Evolutionary conservation across 257 asterid genomes (phyloP).

Genomic region (Perilla frutescens): DNA sequence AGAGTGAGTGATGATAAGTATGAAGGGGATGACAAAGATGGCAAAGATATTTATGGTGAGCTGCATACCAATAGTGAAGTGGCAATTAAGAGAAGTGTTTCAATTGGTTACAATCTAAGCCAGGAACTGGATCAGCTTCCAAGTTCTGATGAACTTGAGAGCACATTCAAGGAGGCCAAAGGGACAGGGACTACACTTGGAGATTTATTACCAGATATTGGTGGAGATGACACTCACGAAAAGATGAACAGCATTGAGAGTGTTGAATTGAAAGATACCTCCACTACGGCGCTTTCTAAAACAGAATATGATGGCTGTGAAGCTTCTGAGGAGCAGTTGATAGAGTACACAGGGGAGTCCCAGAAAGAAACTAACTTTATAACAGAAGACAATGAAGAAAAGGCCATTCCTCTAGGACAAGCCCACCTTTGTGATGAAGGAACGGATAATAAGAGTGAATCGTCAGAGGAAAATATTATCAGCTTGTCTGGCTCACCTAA

Average conservation of each 20-base stretch:
- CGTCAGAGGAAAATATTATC: constrained; percentile 14
- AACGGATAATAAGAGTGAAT: constrained; percentile 20
- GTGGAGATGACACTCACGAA: constrained; percentile 23
- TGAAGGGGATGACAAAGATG: constrained; percentile 32
- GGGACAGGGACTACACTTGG: constrained; percentile 17
- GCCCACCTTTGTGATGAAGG: constrained; percentile 24
- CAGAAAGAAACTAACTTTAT: constrained; percentile 21
- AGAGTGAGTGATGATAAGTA: constrained; percentile 28
- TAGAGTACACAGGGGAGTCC: constrained; percentile 28
- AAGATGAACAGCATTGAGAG: constrained; percentile 28
- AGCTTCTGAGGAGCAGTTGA: constrained; percentile 35
- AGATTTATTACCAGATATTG: constrained; percentile 8
- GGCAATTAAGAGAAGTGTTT: constrained; percentile 5
- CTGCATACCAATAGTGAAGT: constrained; percentile 16
- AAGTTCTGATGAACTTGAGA: constrained; percentile 15
- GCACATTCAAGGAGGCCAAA: constrained; percentile 28
- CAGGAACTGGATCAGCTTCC: constrained; percentile 16
- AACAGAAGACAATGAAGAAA: constrained; percentile 29
- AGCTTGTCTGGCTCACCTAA: constrained; percentile 28
- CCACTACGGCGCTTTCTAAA: constrained; percentile 22
- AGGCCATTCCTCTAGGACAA: constrained; percentile 16
- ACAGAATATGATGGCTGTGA: constrained; percentile 31
- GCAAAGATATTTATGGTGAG: constrained; percentile 29
- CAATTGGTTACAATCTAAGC: constrained; percentile 1
- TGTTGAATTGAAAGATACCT: constrained; percentile 22